A percentile compares a stretch with the other conserved stretches of the same genome.
Conservation (phyloP, 345 rosid species). For the Eucalyptus brandiana region DNA sequence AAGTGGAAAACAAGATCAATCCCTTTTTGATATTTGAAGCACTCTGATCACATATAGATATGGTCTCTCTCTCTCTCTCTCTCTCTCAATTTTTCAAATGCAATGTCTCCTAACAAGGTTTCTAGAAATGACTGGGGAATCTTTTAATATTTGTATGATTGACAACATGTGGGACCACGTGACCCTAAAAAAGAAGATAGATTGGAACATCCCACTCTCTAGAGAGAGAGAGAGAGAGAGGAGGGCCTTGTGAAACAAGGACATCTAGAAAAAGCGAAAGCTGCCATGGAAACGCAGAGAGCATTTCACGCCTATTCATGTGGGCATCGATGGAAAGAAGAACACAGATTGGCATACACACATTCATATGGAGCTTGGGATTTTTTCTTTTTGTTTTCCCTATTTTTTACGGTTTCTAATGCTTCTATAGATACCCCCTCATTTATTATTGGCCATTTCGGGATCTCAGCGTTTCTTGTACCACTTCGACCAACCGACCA, state of each 20-base stretch:
- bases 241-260: not conserved
- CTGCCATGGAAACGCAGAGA: slow-evolving; percentile 36
- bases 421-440: not conserved
- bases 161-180: slow-evolving; percentile 31
- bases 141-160: slow-evolving; percentile 14
- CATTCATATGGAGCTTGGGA: not conserved
- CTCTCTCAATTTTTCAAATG: not conserved
- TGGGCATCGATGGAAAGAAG: not conserved
- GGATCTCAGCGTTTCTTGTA: slow-evolving; percentile 1
- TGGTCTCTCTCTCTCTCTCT: not conserved
- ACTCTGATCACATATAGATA: not conserved
- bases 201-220: slow-evolving; percentile 11
- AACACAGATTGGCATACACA: not conserved
- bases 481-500: slow-evolving; percentile 11
- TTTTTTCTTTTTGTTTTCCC: not conserved
- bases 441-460: not conserved
- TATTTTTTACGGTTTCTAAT: not conserved
- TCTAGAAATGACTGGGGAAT: slow-evolving; percentile 10
- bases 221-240: not conserved
- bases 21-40: not conserved
- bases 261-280: slow-evolving; percentile 37
- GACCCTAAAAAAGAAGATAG: not conserved
- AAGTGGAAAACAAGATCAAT: not conserved
- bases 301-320: slow-evolving; percentile 23
- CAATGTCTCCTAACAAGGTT: not conserved